These are phyloP conservation scores for Lasiosphaeria ovina DNA, from an alignment of 495 filamentous ascomycete genomes.

Conservation along the genomic window DNA sequence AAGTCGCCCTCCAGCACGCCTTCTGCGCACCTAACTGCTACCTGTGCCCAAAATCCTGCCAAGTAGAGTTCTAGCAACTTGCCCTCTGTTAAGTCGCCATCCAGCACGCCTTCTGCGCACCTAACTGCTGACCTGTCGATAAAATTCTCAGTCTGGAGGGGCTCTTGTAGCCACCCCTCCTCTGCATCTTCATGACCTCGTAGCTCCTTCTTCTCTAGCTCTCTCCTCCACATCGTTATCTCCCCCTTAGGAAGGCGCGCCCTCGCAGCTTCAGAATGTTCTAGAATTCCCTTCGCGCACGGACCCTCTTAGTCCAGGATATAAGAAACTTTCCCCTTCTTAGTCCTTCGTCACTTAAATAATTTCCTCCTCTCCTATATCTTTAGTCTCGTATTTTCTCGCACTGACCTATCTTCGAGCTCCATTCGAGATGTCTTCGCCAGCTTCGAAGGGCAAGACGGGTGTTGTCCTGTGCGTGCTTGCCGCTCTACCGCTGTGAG, in stretches of 20 bases:
- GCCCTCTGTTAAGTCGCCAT: neutral
- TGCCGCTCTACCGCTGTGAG: neutral
- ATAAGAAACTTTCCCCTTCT: neutral
- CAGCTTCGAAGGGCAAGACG: neutral
- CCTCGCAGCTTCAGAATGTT: neutral
- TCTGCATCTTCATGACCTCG: neutral
- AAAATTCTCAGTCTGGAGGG: neutral
- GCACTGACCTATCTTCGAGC: neutral
- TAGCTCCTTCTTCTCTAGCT: neutral
- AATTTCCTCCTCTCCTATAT: neutral
- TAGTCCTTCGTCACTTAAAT: neutral
- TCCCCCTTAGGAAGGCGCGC: neutral
- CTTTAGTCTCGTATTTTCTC: neutral
- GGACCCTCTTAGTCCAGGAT: neutral
- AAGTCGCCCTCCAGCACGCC: neutral
- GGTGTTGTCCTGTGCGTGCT: neutral
- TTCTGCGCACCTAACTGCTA: neutral
- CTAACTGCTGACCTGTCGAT: too few relatives aligned
- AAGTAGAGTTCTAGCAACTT: neutral
- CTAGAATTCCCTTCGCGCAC: neutral
- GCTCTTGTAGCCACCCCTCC: neutral
- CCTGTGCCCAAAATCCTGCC: neutral
- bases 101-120: neutral
- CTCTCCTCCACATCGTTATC: neutral
- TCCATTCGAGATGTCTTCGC: neutral